Evolutionary conservation across 179 eudicot genomes (phyloP).

Genomic region (Corrigiola litoralis): DNA sequence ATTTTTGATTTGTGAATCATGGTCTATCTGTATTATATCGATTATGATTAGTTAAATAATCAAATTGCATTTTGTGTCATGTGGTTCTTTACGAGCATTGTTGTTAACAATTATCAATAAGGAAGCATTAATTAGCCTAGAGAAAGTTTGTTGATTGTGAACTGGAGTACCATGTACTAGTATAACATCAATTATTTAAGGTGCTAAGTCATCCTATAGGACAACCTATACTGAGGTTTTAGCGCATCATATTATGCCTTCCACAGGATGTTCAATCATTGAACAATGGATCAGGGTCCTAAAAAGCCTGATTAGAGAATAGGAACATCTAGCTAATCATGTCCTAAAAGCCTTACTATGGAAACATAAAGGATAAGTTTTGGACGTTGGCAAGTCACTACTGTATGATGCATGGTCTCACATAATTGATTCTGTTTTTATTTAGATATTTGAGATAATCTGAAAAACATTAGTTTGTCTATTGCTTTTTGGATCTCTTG

Average conservation of each 20-base stretch:
- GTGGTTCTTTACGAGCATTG: conserved; percentile 18
- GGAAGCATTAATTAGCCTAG: background rate
- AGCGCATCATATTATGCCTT: background rate
- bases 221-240: background rate
- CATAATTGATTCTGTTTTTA: no score
- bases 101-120: conserved; percentile 12
- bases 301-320: no score
- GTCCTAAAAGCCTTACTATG: no score
- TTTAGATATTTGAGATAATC: no score
- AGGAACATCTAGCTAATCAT: no score
- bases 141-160: background rate
- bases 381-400: conserved; percentile 15
- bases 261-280: background rate
- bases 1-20: background rate
- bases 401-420: background rate
- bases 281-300: no score
- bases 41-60: background rate
- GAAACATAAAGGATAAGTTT: background rate
- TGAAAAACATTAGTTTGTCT: no score
- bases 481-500: no score
- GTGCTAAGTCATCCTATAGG: background rate
- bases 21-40: background rate
- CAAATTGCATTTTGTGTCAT: background rate
- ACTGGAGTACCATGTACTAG: background rate
- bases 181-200: conserved; percentile 1